phyloP scores from a whole-genome alignment of 2,329 filamentous ascomycete species.

The Colletotrichum liaoningense region DNA sequence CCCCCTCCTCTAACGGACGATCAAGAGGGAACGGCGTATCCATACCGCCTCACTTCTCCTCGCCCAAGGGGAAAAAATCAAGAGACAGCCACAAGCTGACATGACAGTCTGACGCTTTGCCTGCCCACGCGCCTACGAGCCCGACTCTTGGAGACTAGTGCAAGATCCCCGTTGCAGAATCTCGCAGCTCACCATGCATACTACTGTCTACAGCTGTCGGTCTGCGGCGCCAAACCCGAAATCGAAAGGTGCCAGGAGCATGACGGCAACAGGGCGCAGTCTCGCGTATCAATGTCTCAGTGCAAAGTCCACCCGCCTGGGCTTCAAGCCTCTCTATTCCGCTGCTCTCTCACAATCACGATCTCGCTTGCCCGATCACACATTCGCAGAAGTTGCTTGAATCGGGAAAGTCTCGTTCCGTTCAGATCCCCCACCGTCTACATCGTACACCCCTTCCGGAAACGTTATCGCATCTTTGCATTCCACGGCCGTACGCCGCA shows the following conservation, averaged over 20 bases:
- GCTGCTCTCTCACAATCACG: constrained; percentile 11
- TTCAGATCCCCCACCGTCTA: not conserved
- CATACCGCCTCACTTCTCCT: not conserved
- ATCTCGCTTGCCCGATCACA: constrained; percentile 16
- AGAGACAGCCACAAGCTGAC: constrained; percentile 10
- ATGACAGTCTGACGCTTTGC: not conserved
- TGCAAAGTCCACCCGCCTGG: constrained; percentile 5
- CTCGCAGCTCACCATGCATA: constrained; percentile 14
- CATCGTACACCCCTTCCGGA: not conserved
- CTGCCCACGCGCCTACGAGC: not conserved
- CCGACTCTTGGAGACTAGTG: constrained; percentile 18
- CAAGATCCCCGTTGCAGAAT: constrained; percentile 34
- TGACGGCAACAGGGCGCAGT: constrained; percentile 15
- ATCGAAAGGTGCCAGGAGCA: constrained; percentile 15
- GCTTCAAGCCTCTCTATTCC: not conserved
- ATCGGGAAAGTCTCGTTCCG: not conserved
- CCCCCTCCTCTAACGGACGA: not conserved
- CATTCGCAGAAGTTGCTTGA: constrained; percentile 23
- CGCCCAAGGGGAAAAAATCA: not conserved
- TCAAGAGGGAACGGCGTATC: constrained; percentile 8
- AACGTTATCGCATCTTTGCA: not conserved
- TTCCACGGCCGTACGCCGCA: constrained; percentile 18
- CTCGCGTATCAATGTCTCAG: constrained; percentile 26
- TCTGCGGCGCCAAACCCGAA: constrained; percentile 6
- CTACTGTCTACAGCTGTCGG: not conserved